phyloP scores from a whole-genome alignment of 1,139 yeast species.

The Arxiozyma slooffiae region DNA sequence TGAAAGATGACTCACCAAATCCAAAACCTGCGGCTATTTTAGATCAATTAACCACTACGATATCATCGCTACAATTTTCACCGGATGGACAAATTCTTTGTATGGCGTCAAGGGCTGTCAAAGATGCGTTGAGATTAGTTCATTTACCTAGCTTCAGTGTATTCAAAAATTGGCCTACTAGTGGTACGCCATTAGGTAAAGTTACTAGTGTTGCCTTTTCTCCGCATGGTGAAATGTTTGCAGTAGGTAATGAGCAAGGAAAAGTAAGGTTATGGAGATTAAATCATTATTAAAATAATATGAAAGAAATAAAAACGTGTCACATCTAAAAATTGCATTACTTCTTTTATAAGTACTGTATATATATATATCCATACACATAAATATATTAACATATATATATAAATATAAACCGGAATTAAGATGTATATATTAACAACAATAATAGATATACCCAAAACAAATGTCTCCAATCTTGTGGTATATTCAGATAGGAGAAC shows the following conservation, averaged over 20 bases:
- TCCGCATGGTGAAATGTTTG: constrained; percentile 73
- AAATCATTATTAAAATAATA: constrained; percentile 49
- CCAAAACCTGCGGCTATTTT: constrained; percentile 48
- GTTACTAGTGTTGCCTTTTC: constrained; percentile 79
- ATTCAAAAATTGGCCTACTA: constrained; percentile 93
- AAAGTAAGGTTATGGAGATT: constrained; percentile 82
- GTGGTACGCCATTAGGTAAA: constrained; percentile 89
- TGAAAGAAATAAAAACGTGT: not conserved
- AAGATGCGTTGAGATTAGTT: constrained; percentile 77
- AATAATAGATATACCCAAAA: too few relatives aligned
- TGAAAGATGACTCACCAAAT: constrained; percentile 10
- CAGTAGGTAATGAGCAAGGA: constrained; percentile 87
- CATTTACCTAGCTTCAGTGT: constrained; percentile 85
- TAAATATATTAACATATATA: too few relatives aligned
- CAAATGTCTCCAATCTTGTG: too few relatives aligned
- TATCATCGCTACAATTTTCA: constrained; percentile 64
- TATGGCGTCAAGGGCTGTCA: constrained; percentile 74
- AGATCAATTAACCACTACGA: constrained; percentile 74
- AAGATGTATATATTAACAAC: too few relatives aligned
- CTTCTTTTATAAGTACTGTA: too few relatives aligned
- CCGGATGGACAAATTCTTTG: constrained; percentile 85
- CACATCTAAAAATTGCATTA: not conserved
- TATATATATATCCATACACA: too few relatives aligned
- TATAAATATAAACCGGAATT: not conserved
- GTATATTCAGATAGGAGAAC: too few relatives aligned